phyloP scores from a whole-genome alignment of 306 rosid species.

The Mucuna pruriens region DNA sequence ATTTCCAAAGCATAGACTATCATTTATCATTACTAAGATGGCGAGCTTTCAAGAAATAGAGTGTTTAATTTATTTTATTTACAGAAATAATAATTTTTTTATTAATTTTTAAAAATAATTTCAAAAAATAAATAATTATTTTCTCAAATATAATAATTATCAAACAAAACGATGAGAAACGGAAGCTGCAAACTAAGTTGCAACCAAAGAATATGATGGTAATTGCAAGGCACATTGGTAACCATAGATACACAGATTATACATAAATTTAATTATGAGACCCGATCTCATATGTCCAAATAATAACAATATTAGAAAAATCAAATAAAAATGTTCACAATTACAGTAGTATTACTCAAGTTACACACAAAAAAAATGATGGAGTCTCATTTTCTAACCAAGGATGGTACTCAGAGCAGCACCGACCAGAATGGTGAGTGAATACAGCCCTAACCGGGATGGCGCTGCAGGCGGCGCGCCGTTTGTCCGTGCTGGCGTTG shows the following conservation, averaged over 20 bases:
- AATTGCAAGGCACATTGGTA: too few relatives aligned
- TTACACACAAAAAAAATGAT: neutral
- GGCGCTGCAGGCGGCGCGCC: slow-evolving; percentile 32
- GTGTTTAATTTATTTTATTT: too few relatives aligned
- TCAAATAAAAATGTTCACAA: neutral
- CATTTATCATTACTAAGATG: too few relatives aligned
- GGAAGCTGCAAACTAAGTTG: too few relatives aligned
- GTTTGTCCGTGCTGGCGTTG: neutral
- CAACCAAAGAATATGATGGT: too few relatives aligned
- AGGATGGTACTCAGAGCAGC: slow-evolving; percentile 40
- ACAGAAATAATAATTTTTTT: too few relatives aligned
- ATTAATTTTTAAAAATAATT: too few relatives aligned
- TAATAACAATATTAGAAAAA: neutral
- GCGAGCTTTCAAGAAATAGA: too few relatives aligned
- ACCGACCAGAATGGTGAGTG: slow-evolving; percentile 42
- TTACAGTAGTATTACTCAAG: neutral
- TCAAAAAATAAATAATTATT: too few relatives aligned
- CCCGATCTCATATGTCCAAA: slow-evolving; percentile 34
- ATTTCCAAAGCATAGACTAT: too few relatives aligned
- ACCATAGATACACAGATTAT: neutral
- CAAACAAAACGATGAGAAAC: neutral
- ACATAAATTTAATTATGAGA: neutral
- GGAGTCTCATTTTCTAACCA: slow-evolving; percentile 15
- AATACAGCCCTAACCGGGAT: slow-evolving; percentile 29
- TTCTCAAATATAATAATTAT: neutral